These are phyloP conservation scores for Penicillium capsulatum DNA, from an alignment of 2,329 filamentous ascomycete species.

Conservation along the genomic window DNA sequence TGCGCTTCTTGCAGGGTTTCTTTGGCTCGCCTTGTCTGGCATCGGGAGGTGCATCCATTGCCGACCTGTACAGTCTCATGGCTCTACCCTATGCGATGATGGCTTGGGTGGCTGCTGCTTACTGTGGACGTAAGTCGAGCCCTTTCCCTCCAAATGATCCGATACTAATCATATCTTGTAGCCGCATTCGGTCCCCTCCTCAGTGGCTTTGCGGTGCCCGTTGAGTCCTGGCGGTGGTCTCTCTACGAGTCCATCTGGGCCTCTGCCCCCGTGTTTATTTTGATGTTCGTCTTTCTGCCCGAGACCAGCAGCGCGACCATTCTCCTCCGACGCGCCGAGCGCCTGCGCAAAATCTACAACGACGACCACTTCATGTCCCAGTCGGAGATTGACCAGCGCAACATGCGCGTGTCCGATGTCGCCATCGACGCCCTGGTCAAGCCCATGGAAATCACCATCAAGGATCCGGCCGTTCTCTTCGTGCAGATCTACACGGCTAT, in stretches of 20 bases:
- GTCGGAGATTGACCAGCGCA: slow-evolving; percentile 58
- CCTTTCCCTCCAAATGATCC: not conserved
- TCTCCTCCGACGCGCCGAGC: slow-evolving; percentile 57
- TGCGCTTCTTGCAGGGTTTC: slow-evolving; percentile 63
- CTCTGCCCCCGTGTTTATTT: slow-evolving; percentile 54
- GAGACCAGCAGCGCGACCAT: slow-evolving; percentile 61
- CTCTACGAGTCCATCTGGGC: slow-evolving; percentile 59
- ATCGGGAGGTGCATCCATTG: slow-evolving; percentile 49
- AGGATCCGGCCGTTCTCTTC: slow-evolving; percentile 61
- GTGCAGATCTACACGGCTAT: slow-evolving; percentile 61
- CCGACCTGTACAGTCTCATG: slow-evolving; percentile 51
- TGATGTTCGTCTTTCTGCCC: slow-evolving; percentile 61
- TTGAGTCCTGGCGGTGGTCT: slow-evolving; percentile 55
- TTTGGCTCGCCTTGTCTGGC: slow-evolving; percentile 64
- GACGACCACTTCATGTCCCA: slow-evolving; percentile 55
- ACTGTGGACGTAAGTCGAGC: slow-evolving; percentile 38
- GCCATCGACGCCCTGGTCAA: slow-evolving; percentile 24
- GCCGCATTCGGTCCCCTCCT: slow-evolving; percentile 61
- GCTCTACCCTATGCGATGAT: slow-evolving; percentile 58
- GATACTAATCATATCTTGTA: slow-evolving; percentile 9
- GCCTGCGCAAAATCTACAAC: slow-evolving; percentile 60
- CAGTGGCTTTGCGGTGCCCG: slow-evolving; percentile 56
- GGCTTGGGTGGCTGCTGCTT: slow-evolving; percentile 51
- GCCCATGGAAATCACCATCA: slow-evolving; percentile 59
- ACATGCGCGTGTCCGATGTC: slow-evolving; percentile 17